Conservation (phyloP, 129 eudicot genomes). For the Silybum marianum region DNA sequence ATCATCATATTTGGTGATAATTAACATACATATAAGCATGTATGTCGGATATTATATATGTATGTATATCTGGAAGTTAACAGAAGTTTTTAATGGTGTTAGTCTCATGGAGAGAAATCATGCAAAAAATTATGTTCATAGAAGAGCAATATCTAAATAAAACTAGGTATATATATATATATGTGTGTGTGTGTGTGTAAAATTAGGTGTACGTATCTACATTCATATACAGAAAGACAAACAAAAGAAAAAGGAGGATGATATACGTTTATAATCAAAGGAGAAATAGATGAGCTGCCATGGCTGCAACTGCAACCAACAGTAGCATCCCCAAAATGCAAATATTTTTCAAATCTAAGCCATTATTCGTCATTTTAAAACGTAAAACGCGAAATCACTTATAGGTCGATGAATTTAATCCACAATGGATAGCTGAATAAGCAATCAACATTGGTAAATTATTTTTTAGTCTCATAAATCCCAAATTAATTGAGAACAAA, state of each 20-base stretch:
- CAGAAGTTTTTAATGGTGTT: not conserved
- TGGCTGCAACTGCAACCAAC: conserved; percentile 1
- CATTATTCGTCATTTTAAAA: not conserved
- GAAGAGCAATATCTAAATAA: not conserved
- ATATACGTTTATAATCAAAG: not conserved
- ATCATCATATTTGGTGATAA: not conserved
- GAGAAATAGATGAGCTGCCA: not conserved
- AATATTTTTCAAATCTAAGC: not conserved
- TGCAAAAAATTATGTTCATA: not conserved
- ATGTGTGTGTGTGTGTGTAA: not conserved
- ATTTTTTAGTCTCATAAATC: not conserved
- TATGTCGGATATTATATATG: not conserved
- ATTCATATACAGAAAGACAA: too few species aligned
- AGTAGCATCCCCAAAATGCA: not conserved
- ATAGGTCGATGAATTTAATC: not conserved
- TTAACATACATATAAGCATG: not conserved
- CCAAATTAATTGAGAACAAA: not conserved
- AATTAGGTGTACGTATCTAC: not conserved
- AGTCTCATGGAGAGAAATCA: not conserved
- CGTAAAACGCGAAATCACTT: not conserved
- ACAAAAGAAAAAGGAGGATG: too few species aligned
- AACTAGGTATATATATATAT: too few species aligned
- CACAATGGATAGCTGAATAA: not conserved
- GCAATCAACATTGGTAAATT: not conserved
- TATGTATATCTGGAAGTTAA: not conserved